A percentile compares a stretch with the other conserved stretches of the same genome.
These are phyloP conservation scores for Penicillium ucsense DNA, from an alignment of 495 filamentous ascomycete species.

Conservation along the genomic window DNA sequence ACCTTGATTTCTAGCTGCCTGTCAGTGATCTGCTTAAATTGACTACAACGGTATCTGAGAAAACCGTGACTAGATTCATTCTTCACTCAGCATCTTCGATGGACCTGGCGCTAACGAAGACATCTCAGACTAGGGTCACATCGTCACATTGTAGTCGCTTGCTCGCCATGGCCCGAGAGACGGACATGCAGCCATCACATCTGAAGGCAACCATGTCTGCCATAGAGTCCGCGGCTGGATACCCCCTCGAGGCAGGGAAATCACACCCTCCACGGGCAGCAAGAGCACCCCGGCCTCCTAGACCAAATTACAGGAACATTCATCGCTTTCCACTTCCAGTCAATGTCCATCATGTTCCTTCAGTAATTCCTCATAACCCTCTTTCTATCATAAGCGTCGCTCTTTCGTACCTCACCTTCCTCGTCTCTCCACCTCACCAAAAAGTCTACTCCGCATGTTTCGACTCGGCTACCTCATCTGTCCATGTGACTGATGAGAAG, in stretches of 20 bases:
- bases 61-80: conserved; percentile 15
- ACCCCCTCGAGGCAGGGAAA: conserved; percentile 5
- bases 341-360: conserved; percentile 68
- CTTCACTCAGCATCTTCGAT: conserved; percentile 1
- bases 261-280: not conserved
- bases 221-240: not conserved
- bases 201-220: not conserved
- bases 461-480: conserved; percentile 65
- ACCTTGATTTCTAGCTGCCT: conserved; percentile 66
- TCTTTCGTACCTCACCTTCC: conserved; percentile 64
- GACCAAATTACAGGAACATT: conserved; percentile 58
- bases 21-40: conserved; percentile 59
- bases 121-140: conserved; percentile 6
- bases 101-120: conserved; percentile 16
- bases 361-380: conserved; percentile 86
- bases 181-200: not conserved
- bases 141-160: conserved; percentile 6
- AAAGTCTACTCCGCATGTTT: conserved; percentile 67
- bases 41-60: conserved; percentile 99
- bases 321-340: conserved; percentile 76
- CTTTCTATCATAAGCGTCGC: conserved; percentile 72
- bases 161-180: conserved; percentile 8
- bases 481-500: conserved; percentile 71
- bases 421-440: conserved; percentile 59
- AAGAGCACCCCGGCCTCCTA: conserved; percentile 34